Evolutionary conservation across 768 basidiomycete genomes (phyloP).

Genomic region (Kwoniella bestiolae): DNA sequence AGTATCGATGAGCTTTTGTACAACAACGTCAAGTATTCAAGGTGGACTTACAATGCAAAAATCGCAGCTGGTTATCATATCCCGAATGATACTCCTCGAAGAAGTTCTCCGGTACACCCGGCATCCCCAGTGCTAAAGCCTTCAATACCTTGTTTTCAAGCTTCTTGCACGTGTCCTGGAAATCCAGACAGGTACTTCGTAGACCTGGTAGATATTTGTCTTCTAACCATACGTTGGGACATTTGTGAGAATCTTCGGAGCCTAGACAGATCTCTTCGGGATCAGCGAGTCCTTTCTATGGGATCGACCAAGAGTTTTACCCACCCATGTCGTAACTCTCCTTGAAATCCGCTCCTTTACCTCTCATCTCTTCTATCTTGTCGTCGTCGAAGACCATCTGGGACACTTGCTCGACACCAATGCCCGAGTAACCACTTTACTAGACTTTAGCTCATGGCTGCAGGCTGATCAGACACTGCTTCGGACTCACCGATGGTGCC

Average conservation of each 20-base stretch:
- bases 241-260: conserved; percentile 7
- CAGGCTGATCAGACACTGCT: too few relatives aligned
- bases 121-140: conserved; percentile 44
- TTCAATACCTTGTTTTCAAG: conserved; percentile 27
- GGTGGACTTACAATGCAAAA: conserved; percentile 30
- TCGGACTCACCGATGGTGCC: conserved; percentile 26
- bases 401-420: conserved; percentile 43
- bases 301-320: background rate
- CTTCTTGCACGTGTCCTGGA: conserved; percentile 29
- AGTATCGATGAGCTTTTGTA: too few relatives aligned
- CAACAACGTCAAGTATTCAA: too few relatives aligned
- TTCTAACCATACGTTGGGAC: conserved; percentile 30
- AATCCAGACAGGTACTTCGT: conserved; percentile 1
- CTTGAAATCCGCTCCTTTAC: conserved; percentile 17
- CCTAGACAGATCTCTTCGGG: conserved; percentile 4
- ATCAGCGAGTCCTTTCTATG: background rate
- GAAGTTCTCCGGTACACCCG: conserved; percentile 34
- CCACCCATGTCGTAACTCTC: conserved; percentile 29
- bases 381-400: conserved; percentile 40
- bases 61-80: conserved; percentile 34
- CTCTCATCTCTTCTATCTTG: conserved; percentile 24
- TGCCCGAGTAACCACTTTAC: conserved; percentile 35
- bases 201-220: conserved; percentile 29
- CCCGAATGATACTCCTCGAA: conserved; percentile 40
- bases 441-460: background rate